A percentile compares a stretch with the other conserved stretches of the same genome.
These are phyloP conservation scores for Aspergillus hiratsukae DNA, from an alignment of 2,329 filamentous ascomycete species.

Conservation along the genomic window DNA sequence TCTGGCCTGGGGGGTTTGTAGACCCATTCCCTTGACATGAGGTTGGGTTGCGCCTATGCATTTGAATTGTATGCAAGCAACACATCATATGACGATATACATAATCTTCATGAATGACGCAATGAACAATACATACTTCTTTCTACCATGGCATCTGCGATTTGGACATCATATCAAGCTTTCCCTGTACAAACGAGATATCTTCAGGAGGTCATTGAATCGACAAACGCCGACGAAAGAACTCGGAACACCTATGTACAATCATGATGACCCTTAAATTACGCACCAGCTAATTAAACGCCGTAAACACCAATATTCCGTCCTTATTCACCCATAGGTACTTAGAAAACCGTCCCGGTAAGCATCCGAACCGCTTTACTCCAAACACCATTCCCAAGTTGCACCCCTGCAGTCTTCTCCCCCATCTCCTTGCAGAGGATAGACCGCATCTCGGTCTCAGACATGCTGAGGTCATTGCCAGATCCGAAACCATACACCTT, in stretches of 20 bases:
- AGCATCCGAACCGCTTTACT: constrained; percentile 35
- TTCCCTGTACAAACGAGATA: not conserved
- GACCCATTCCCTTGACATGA: not conserved
- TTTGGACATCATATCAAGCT: not conserved
- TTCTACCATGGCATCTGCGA: not conserved
- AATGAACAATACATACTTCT: not conserved
- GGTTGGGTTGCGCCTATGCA: not conserved
- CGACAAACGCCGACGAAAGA: constrained; percentile 1
- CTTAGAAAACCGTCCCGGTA: constrained; percentile 31
- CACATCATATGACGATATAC: not conserved
- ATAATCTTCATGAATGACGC: not conserved
- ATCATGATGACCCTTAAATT: constrained; percentile 1
- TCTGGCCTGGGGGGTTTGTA: constrained; percentile 1
- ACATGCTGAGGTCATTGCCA: constrained; percentile 22
- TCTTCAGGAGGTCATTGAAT: not conserved
- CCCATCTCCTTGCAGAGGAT: constrained; percentile 28
- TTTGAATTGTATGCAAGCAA: not conserved
- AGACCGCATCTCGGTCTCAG: constrained; percentile 33
- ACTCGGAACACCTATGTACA: not conserved
- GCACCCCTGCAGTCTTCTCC: constrained; percentile 11
- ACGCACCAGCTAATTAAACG: not conserved
- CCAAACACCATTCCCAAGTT: constrained; percentile 38
- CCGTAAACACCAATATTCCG: not conserved
- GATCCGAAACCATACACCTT: constrained; percentile 40
- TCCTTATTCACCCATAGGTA: not conserved